phyloP scores from a whole-genome alignment of 371 early-diverging fungal genomes.

The Apophysomyces sp. region DNA sequence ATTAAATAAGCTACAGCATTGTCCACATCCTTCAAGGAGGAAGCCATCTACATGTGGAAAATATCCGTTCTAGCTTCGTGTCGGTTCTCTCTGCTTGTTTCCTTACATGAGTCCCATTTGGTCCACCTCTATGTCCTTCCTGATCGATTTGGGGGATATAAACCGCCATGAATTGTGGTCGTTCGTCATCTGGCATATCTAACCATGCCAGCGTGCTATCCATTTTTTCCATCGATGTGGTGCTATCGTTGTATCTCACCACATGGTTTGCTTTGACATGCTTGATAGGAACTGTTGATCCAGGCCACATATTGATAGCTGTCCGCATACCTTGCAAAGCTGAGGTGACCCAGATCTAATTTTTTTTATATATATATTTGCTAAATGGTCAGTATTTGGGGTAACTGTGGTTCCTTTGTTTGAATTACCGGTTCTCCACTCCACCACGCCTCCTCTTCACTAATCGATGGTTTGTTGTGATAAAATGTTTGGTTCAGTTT shows the following conservation, averaged over 20 bases:
- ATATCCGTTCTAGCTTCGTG: background rate
- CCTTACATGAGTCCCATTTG: conserved; percentile 54
- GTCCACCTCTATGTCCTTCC: conserved; percentile 78
- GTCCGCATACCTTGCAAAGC: conserved; percentile 62
- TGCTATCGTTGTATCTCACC: conserved; percentile 47
- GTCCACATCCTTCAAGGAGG: conserved; percentile 65
- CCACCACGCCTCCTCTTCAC: conserved; percentile 74
- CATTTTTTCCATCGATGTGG: conserved; percentile 55
- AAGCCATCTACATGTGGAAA: conserved; percentile 42
- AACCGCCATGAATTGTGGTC: conserved; percentile 74
- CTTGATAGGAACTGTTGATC: conserved; percentile 63
- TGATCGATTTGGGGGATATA: conserved; percentile 84
- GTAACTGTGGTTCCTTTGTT: background rate
- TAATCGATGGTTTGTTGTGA: conserved; percentile 59
- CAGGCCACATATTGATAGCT: conserved; percentile 89
- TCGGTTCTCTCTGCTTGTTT: background rate
- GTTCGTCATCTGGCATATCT: conserved; percentile 56
- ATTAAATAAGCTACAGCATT: conserved; percentile 60
- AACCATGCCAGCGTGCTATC: conserved; percentile 71
- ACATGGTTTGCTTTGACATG: conserved; percentile 62
- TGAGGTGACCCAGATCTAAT: conserved; percentile 81
- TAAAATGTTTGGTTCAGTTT: conserved; percentile 66
- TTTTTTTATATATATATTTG: too few relatives aligned
- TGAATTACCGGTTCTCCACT: conserved; percentile 80
- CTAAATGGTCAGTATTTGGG: background rate